Percentiles rank a stretch among this genome's conserved stretches.
phyloP scores from a whole-genome alignment of 805 yeast genomes.

The Saturnispora besseyi region DNA sequence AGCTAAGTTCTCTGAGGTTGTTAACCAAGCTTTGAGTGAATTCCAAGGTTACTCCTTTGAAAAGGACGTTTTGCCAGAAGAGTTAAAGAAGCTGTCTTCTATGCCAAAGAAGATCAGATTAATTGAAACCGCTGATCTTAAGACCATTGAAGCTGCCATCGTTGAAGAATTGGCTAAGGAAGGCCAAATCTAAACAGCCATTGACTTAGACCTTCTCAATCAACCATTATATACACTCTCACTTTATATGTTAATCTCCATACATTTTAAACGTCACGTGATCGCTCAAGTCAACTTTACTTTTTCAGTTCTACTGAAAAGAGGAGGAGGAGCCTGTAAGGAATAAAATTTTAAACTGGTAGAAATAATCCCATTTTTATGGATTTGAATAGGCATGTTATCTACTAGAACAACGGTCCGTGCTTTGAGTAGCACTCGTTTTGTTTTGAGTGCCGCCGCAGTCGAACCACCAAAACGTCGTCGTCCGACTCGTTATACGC shows the following conservation, averaged over 20 bases:
- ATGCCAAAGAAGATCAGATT: slow-evolving; percentile 68
- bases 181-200: slow-evolving; percentile 3
- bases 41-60: slow-evolving; percentile 77
- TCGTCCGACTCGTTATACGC: slow-evolving; percentile 43
- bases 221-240: not conserved
- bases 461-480: slow-evolving; percentile 1
- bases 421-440: not conserved
- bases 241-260: not conserved
- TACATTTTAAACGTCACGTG: not conserved
- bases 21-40: slow-evolving; percentile 61
- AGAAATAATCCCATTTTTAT: not conserved
- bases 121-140: slow-evolving; percentile 64
- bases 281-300: not conserved
- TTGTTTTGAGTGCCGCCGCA: not conserved
- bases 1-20: slow-evolving; percentile 96
- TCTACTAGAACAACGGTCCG: not conserved
- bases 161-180: slow-evolving; percentile 57
- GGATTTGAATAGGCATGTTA: not conserved
- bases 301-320: too few species aligned
- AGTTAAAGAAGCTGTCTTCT: slow-evolving; percentile 60
- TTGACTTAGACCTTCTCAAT: too few species aligned
- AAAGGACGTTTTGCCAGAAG: slow-evolving; percentile 80
- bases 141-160: slow-evolving; percentile 66
- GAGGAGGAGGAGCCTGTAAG: not conserved
- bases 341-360: not conserved